Base-by-base conservation (phyloP, 2,329 filamentous ascomycete genomes). In the Claviceps spartinae region DNA sequence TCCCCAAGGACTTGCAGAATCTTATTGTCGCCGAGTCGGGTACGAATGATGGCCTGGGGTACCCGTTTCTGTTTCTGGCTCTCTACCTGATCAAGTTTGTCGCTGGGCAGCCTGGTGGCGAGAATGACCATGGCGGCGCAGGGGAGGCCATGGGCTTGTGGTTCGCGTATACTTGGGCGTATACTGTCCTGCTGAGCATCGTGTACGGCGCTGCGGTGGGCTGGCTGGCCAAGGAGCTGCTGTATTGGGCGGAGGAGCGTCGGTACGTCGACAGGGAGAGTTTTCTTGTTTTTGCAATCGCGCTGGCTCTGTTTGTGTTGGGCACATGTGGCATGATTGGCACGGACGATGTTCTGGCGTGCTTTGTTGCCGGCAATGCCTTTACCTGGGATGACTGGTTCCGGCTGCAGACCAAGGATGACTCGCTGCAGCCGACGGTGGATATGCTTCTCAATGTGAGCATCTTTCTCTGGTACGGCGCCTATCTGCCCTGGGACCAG, bases 361-460 rank as follows among this genome's bases (percentile, higher is more conserved):
- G 88, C 69, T 96, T 96, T 63, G 83, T 95, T 59, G 90, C 90
- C 2, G 90, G 90, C 1, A 95, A 95, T 61, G 80, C 79, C 1
- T 95, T 96, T 59, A 95, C 88, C 0, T 91, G 88, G 82, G 89
- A 95, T 63, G 88, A 95, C 67, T 94, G 88, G 88, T 96, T 95
- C 67, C 84, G 90, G 0, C 72, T 91, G 1, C 86, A 94, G 65
- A 96, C 90, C 0, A 72, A 85, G 59, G 90, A 95, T 59, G 91
- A 96, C 62, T 90, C 86, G 2, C 76, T 96, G n/a, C 89, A 96
- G 63, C 89, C 89, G 0, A 95, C 89, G 0, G 86, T 96, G 46
- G 89, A 96, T 65, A 95, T 95, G 88, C 75, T 96, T 2, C 82
- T 96, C 53, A 96, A 96, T 63, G 80, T 94, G 3, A 75, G 83